Base-by-base conservation (phyloP, 1,284 basidiomycete genomes). In the Paramarasmius palmivorus region DNA sequence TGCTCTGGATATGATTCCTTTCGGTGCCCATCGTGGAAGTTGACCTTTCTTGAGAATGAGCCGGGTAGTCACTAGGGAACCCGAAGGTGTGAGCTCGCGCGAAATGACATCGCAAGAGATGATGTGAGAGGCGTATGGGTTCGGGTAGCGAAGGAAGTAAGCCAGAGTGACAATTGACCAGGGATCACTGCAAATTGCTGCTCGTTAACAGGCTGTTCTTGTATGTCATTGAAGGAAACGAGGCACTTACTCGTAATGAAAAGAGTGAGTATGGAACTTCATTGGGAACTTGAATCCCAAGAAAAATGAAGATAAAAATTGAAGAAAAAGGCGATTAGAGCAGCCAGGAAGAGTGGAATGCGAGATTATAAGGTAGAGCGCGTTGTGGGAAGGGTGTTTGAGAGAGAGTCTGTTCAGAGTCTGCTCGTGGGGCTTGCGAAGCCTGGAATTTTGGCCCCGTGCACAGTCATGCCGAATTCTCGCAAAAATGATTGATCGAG, bases 61-160 rank as follows among this genome's bases (percentile, higher is more conserved):
- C 22, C 95, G 86, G 1, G 90, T 92, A 0, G 95, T 98, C 52
- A 87, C 72, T n/a, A 98, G 81, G 10, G 89, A 84, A 23, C 93
- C 92, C 1, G 77, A 72, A 17, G 86, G 76, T 9, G 90, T 87
- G 58, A 90, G 73, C 4, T 73, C 78, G 58, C 95, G 88, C 52
- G 92, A 90, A 57, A 98, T 82, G 57, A 98, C 94, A 75, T 98
- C 96, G 77, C 93, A 95, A 7, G 93, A 93, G 56, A 97, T 74
- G 66, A 99, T 91, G 71, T 99, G 96, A 10, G 92, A 81, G 5
- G 96, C 93, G 63, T 93, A 92, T 39, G 96, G 95, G 70, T 98
- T 99, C 3, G 97, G 96, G 70, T 99, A 99, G 59, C 97, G 90
- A 57, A 98, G 79, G 65, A 95, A 94, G 77, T 93, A 98, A 15